Evolutionary conservation across 2,329 filamentous ascomycete species (phyloP), one percentile per base, ranked within the genome.

Genomic region (Calonectria hongkongensis): DNA sequence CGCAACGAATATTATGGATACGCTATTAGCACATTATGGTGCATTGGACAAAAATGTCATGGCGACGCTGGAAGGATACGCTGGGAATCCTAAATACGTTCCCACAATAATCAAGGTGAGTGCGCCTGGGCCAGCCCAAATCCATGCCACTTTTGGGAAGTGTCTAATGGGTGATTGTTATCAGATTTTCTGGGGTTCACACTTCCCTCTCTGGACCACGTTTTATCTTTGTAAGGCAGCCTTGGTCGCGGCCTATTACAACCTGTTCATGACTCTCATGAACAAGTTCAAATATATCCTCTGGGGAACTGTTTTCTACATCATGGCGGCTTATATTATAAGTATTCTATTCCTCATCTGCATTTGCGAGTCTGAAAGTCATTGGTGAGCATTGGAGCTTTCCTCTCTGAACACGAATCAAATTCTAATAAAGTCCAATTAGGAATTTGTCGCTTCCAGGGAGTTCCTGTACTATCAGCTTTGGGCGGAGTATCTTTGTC

Each of bases 271-370:
- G 15, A 60, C 54, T 10, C 54, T 60, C 18, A 13, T 60, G 36
- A 41, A 41, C 21, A 60, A 60, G 9, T 33, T 60, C 13, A 60
- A 60, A 33, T 60, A 60, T 33, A 27, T 60, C 21, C n/a, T 60
- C 2, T 60, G 54, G 54, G 54, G n/a, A 27, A 41, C 54, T 3
- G 27, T 60, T 18, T 33, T 4, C 33, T 60, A 60, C 15, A 41
- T 60, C 13, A 15, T 10, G 2, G 0, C 41, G 15, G 54, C 54
- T 2, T 60, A 41, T 16, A 27, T 60, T 8, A 1, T 60, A 25
- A 60, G 54, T 16, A 41, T 60, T 30, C 21, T 60, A 6, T 60
- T 60, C 18, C 39, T 60, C 4, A 25, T 60, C 4, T 60, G 54
- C 3, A 60, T 60, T 18, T 60, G 54, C 21, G 54, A 60, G 33